Evolutionary conservation across 2,329 filamentous ascomycete genomes (phyloP).

Genomic region (Trichoderma gracile): DNA sequence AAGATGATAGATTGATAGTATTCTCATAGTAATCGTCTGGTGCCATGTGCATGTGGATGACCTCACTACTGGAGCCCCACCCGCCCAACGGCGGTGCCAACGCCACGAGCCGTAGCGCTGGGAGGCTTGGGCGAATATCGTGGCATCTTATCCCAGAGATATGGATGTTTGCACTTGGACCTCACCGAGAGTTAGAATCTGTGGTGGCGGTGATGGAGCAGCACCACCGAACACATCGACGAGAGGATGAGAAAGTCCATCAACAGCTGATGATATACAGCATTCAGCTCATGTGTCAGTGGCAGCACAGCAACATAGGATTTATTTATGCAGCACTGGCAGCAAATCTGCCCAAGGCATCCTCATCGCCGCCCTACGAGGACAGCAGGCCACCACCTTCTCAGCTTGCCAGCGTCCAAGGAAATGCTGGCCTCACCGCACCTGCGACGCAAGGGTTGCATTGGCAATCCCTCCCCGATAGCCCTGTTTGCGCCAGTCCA

Average conservation of each 20-base stretch:
- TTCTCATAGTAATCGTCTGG: background rate
- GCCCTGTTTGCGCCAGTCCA: background rate
- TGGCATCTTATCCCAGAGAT: too few relatives aligned
- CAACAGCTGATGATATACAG: too few relatives aligned
- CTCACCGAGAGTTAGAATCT: too few relatives aligned
- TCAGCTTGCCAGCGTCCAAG: conserved; percentile 1
- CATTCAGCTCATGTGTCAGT: too few relatives aligned
- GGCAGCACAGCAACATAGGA: too few relatives aligned
- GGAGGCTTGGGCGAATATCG: conserved; percentile 12
- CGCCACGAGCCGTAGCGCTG: conserved; percentile 21
- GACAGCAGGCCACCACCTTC: background rate
- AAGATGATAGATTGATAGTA: background rate
- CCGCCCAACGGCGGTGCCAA: conserved; percentile 5
- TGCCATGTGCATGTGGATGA: background rate
- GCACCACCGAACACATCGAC: too few relatives aligned
- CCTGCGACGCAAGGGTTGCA: conserved; percentile 9
- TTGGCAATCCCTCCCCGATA: conserved; percentile 15
- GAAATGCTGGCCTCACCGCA: background rate
- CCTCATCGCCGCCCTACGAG: conserved; percentile 1
- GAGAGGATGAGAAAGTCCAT: too few relatives aligned
- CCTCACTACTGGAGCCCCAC: conserved; percentile 7
- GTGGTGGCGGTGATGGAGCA: too few relatives aligned
- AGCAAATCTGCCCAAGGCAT: conserved; percentile 9
- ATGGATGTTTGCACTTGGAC: background rate
- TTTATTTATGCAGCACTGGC: too few relatives aligned